Conservation (phyloP, 2,329 filamentous ascomycete species). For the Hypoxylon sp. region DNA sequence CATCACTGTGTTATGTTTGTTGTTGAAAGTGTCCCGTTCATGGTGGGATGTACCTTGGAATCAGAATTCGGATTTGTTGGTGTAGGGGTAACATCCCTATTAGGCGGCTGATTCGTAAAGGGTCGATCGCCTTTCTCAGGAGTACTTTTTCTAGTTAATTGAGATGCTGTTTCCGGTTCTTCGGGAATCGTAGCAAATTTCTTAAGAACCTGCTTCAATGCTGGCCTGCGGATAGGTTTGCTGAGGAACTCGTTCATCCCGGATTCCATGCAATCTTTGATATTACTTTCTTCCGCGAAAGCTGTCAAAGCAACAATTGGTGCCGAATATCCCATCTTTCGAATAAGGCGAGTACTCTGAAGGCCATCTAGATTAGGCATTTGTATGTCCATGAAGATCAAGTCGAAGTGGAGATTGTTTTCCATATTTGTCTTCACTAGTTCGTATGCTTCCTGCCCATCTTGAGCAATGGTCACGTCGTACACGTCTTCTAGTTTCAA, state of each 20-base stretch:
- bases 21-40: constrained; percentile 34
- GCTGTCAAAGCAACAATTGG: constrained; percentile 93
- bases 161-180: constrained; percentile 67
- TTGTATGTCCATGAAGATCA: constrained; percentile 96
- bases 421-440: constrained; percentile 87
- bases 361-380: constrained; percentile 96
- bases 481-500: constrained; percentile 84
- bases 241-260: constrained; percentile 93
- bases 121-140: constrained; percentile 41
- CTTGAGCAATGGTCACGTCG: constrained; percentile 89
- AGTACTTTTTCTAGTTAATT: constrained; percentile 52
- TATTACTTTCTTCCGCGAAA: constrained; percentile 90
- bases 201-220: constrained; percentile 86
- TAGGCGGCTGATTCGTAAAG: constrained; percentile 27
- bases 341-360: constrained; percentile 87
- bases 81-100: constrained; percentile 29
- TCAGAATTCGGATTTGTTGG: constrained; percentile 19
- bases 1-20: constrained; percentile 27
- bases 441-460: constrained; percentile 89
- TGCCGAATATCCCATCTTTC: constrained; percentile 86
- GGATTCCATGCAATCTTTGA: constrained; percentile 86
- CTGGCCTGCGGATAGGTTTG: constrained; percentile 83
- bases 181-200: constrained; percentile 87
- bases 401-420: constrained; percentile 78
- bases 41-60: constrained; percentile 24